A percentile compares a stretch with the other conserved stretches of the same genome.
These are phyloP conservation scores for Podospora fimiseda DNA, from an alignment of 495 filamentous ascomycete genomes.

Conservation along the genomic window DNA sequence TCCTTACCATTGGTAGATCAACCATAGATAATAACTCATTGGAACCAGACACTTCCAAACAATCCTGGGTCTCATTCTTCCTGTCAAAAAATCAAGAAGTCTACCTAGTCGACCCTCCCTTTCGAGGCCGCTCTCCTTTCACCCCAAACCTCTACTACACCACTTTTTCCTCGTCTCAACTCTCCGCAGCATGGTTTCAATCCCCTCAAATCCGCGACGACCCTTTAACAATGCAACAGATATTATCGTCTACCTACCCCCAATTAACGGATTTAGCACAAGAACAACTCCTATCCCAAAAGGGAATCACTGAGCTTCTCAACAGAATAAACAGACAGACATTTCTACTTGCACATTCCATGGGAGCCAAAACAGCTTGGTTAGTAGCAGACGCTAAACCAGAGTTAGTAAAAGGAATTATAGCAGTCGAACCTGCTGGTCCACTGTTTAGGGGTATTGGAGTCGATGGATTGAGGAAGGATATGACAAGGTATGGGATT, in stretches of 20 bases:
- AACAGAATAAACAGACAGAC: slow-evolving; percentile 41
- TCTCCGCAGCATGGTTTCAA: slow-evolving; percentile 33
- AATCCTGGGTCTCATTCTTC: slow-evolving; percentile 47
- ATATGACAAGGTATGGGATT: slow-evolving; percentile 35
- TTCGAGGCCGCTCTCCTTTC: slow-evolving; percentile 30
- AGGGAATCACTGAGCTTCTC: slow-evolving; percentile 42
- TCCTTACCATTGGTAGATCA: slow-evolving; percentile 29
- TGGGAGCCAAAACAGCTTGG: slow-evolving; percentile 44
- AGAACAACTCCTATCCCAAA: slow-evolving; percentile 39
- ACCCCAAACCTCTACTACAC: slow-evolving; percentile 15
- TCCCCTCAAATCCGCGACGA: slow-evolving; percentile 29
- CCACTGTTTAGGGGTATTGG: slow-evolving; percentile 42
- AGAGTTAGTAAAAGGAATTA: slow-evolving; percentile 39
- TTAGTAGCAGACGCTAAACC: slow-evolving; percentile 42
- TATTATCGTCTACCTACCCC: slow-evolving; percentile 43
- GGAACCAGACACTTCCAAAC: background rate
- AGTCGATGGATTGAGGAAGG: slow-evolving; percentile 16
- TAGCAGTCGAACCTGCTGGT: slow-evolving; percentile 48
- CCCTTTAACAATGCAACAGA: slow-evolving; percentile 39
- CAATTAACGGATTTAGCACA: slow-evolving; percentile 29
- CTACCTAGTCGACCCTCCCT: slow-evolving; percentile 41
- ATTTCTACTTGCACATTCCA: slow-evolving; percentile 46
- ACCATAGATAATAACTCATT: background rate
- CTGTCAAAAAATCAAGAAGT: slow-evolving; percentile 38
- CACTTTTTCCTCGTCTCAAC: slow-evolving; percentile 21